Percentiles rank a stretch among this genome's conserved stretches.
These are phyloP conservation scores for Phoma sp. DNA, from an alignment of 2,329 filamentous ascomycete genomes.

Conservation along the genomic window DNA sequence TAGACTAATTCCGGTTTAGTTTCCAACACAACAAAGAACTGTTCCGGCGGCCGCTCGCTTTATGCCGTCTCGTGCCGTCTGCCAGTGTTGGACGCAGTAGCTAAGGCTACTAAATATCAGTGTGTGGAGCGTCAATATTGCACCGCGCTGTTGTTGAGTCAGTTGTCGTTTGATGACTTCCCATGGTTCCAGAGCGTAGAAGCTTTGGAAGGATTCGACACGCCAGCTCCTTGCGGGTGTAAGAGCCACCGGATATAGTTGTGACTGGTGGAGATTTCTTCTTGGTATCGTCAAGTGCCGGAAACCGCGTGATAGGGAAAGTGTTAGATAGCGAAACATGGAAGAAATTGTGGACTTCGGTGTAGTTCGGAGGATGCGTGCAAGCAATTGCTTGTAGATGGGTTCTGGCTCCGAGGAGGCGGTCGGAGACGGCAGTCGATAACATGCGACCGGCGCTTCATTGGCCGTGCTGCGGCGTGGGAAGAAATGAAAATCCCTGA, in stretches of 20 bases:
- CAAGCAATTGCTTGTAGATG: not conserved
- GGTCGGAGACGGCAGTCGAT: not conserved
- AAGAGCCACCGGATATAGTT: constrained; percentile 2
- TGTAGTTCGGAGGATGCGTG: constrained; percentile 8
- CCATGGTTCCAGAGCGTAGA: constrained; percentile 12
- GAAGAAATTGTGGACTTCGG: constrained; percentile 19
- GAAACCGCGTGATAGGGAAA: constrained; percentile 11
- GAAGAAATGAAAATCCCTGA: not conserved
- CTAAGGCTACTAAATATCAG: constrained; percentile 15
- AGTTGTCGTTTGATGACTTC: constrained; percentile 11
- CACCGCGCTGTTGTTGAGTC: constrained; percentile 14
- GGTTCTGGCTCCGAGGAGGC: not conserved
- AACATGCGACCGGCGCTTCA: constrained; percentile 1
- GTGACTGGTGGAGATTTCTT: constrained; percentile 18
- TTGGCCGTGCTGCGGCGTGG: constrained; percentile 1
- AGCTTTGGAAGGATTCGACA: constrained; percentile 12
- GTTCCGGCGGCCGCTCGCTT: constrained; percentile 5
- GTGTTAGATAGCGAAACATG: constrained; percentile 6
- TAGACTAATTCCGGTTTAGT: constrained; percentile 13
- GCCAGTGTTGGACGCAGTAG: constrained; percentile 8
- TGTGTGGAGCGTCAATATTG: constrained; percentile 18
- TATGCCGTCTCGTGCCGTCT: constrained; percentile 18
- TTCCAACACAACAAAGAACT: constrained; percentile 9
- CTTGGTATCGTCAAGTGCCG: constrained; percentile 9
- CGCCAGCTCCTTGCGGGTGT: constrained; percentile 11